These are phyloP conservation scores for Skeletonema grethae DNA, from an alignment of 108 stramenopile genomes.

Conservation along the genomic window DNA sequence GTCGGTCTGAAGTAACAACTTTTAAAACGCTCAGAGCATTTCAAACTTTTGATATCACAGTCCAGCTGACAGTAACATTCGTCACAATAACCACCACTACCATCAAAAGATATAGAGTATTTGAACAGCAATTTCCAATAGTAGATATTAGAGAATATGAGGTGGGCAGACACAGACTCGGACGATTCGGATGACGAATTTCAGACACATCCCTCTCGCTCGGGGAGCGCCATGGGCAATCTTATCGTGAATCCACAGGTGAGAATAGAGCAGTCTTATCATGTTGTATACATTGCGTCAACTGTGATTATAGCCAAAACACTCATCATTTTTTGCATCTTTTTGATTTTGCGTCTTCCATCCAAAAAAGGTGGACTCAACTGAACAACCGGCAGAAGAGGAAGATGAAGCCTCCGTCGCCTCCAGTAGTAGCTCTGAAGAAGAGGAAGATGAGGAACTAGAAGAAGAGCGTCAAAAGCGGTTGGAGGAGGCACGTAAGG, in stretches of 20 bases:
- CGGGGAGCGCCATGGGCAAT: conserved; percentile 7
- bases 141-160: conserved; percentile 10
- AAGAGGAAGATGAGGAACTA: conserved; percentile 30
- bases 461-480: conserved; percentile 13
- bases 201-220: conserved; percentile 36
- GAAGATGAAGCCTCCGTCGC: conserved; percentile 13
- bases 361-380: not conserved
- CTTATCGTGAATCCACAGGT: conserved; percentile 3
- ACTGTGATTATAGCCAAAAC: too few relatives aligned
- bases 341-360: too few relatives aligned
- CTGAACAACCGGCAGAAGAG: conserved; percentile 14
- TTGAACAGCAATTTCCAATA: not conserved
- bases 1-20: too few relatives aligned
- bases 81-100: not conserved
- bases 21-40: too few relatives aligned
- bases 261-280: not conserved
- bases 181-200: conserved; percentile 55
- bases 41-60: too few relatives aligned
- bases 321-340: too few relatives aligned
- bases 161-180: conserved; percentile 55
- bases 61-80: not conserved
- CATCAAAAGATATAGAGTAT: not conserved
- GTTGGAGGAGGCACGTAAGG: conserved; percentile 26
- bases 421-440: conserved; percentile 25
- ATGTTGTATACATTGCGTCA: not conserved